Percentiles rank a stretch among this genome's conserved stretches.
These are phyloP conservation scores for Gaultheria prostrata DNA, from an alignment of 148 eudicot species.

Conservation along the genomic window DNA sequence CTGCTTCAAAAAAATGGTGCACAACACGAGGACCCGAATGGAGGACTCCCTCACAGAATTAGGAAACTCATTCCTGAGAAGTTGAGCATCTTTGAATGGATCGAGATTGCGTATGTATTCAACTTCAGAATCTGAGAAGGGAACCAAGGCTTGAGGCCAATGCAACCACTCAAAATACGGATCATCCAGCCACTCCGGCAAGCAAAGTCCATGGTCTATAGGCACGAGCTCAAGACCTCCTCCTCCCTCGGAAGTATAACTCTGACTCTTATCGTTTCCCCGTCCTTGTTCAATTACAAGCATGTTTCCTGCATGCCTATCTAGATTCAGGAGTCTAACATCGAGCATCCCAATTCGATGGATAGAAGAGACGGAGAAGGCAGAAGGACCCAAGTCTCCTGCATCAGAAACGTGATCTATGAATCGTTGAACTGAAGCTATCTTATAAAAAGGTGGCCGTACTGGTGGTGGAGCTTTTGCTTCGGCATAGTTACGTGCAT, in stretches of 20 bases:
- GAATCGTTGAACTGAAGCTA: slow-evolving; percentile 82
- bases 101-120: slow-evolving; percentile 66
- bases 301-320: slow-evolving; percentile 90
- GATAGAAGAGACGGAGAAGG: slow-evolving; percentile 68
- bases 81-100: slow-evolving; percentile 70
- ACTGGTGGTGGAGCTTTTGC: background rate
- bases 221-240: slow-evolving; percentile 60
- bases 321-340: slow-evolving; percentile 74
- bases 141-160: slow-evolving; percentile 95
- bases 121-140: slow-evolving; percentile 73
- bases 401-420: slow-evolving; percentile 75
- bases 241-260: slow-evolving; percentile 31
- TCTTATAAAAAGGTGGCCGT: slow-evolving; percentile 45
- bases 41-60: slow-evolving; percentile 60
- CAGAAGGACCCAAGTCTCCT: slow-evolving; percentile 85
- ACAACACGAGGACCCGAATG: slow-evolving; percentile 70
- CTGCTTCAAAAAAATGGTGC: slow-evolving; percentile 69
- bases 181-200: slow-evolving; percentile 88
- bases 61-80: slow-evolving; percentile 63
- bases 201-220: slow-evolving; percentile 91
- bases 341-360: slow-evolving; percentile 91
- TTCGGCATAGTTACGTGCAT: slow-evolving; percentile 25
- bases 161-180: slow-evolving; percentile 99
- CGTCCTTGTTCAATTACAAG: slow-evolving; percentile 54
- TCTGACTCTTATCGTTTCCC: slow-evolving; percentile 11